phyloP scores from a whole-genome alignment of 805 yeast species.

The Saccharomycopsis schoenii region DNA sequence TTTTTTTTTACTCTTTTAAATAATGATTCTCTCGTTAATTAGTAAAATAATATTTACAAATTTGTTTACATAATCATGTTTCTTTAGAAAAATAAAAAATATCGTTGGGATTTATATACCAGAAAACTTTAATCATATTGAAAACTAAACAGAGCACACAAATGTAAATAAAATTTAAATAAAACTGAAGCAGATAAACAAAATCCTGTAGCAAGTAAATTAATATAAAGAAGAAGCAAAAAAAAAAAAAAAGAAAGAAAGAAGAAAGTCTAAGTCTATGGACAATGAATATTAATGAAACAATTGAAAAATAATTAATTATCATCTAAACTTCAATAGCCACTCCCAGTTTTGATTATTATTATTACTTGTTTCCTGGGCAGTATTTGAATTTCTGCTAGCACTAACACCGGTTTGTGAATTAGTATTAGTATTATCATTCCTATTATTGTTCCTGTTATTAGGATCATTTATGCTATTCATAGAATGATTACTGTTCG shows the following conservation, averaged over 20 bases:
- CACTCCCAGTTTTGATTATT: constrained; percentile 17
- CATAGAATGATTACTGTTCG: constrained; percentile 1
- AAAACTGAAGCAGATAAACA: too few species aligned
- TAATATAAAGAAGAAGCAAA: neutral
- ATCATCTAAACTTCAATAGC: constrained; percentile 14
- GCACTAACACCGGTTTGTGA: neutral
- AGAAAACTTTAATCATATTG: too few species aligned
- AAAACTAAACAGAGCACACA: neutral
- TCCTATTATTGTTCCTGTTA: neutral
- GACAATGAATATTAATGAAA: neutral
- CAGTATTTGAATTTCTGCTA: neutral
- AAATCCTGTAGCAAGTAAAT: too few species aligned
- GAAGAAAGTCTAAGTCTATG: too few species aligned
- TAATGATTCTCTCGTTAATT: too few species aligned
- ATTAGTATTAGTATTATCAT: neutral
- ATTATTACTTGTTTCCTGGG: constrained; percentile 2
- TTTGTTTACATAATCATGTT: neutral
- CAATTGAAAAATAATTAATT: neutral
- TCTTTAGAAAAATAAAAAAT: neutral
- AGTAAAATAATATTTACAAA: neutral
- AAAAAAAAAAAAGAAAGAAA: neutral
- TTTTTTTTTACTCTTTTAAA: neutral
- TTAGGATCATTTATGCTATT: neutral
- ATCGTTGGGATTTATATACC: neutral
- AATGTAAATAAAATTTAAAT: too few species aligned